These are phyloP conservation scores for Fibroporia radiculosa DNA, from an alignment of 768 basidiomycete species.

Conservation along the genomic window DNA sequence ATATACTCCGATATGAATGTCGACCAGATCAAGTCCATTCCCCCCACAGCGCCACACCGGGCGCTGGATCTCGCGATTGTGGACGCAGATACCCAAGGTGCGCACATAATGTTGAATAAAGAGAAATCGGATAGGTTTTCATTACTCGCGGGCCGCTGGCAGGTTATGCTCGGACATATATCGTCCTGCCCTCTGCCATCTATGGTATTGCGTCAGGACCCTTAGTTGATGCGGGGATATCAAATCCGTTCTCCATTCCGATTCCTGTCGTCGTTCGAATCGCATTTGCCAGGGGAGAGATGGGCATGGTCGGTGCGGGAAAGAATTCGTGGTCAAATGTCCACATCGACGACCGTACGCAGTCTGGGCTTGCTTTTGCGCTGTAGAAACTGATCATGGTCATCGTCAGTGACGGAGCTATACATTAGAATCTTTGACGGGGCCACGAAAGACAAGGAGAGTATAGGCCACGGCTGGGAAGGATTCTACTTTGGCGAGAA, in stretches of 20 bases:
- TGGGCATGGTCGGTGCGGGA: conserved; percentile 48
- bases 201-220: conserved; percentile 52
- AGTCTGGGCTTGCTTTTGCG: conserved; percentile 7
- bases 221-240: conserved; percentile 42
- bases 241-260: conserved; percentile 43
- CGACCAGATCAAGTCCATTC: conserved; percentile 35
- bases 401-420: conserved; percentile 31
- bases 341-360: conserved; percentile 43
- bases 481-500: conserved; percentile 24
- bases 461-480: conserved; percentile 23
- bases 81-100: conserved; percentile 42
- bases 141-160: not conserved
- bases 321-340: conserved; percentile 54
- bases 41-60: conserved; percentile 37
- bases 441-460: conserved; percentile 15
- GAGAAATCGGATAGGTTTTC: not conserved
- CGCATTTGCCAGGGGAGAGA: conserved; percentile 36
- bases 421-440: conserved; percentile 33
- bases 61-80: conserved; percentile 39
- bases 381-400: not conserved
- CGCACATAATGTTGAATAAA: conserved; percentile 9
- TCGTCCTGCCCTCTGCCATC: conserved; percentile 45
- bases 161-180: conserved; percentile 45
- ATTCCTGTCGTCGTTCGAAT: conserved; percentile 40
- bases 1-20: conserved; percentile 43